phyloP scores from a whole-genome alignment of 2,329 filamentous ascomycete genomes.

The Xylariaceae sp. region DNA sequence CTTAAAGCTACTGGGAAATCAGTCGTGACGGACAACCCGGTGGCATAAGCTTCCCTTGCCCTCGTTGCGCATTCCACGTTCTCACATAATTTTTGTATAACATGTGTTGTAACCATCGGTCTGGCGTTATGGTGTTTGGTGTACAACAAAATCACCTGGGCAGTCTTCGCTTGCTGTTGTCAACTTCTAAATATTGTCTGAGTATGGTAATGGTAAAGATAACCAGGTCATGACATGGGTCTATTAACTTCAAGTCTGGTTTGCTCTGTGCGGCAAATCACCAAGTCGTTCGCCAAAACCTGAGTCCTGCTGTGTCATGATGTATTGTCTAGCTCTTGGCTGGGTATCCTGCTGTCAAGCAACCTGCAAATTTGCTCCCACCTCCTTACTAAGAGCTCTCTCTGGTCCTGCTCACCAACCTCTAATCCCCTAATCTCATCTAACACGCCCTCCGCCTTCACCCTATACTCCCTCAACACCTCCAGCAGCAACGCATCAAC shows the following conservation, averaged over 20 bases:
- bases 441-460: slow-evolving; percentile 30
- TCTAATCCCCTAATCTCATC: slow-evolving; percentile 26
- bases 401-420: slow-evolving; percentile 32
- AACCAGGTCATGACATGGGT: too few species aligned
- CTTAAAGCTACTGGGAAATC: slow-evolving; percentile 9
- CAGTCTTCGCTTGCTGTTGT: too few species aligned
- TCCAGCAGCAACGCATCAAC: slow-evolving; percentile 37
- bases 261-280: too few species aligned
- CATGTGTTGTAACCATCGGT: not conserved
- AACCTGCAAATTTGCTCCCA: slow-evolving; percentile 43
- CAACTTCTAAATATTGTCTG: too few species aligned
- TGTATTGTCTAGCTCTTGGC: slow-evolving; percentile 17
- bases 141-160: not conserved
- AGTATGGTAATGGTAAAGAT: too few species aligned
- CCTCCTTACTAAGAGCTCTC: slow-evolving; percentile 33
- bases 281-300: not conserved
- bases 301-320: not conserved
- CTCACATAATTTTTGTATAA: not conserved
- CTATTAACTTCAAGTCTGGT: too few species aligned
- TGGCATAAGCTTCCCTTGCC: not conserved
- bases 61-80: slow-evolving; percentile 1
- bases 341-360: slow-evolving; percentile 34
- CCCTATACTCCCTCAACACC: slow-evolving; percentile 37
- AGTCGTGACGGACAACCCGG: slow-evolving; percentile 5
- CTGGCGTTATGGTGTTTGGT: not conserved